These are phyloP conservation scores for Poteriospumella lacustris DNA, from an alignment of 108 stramenopile species.

Conservation along the genomic window DNA sequence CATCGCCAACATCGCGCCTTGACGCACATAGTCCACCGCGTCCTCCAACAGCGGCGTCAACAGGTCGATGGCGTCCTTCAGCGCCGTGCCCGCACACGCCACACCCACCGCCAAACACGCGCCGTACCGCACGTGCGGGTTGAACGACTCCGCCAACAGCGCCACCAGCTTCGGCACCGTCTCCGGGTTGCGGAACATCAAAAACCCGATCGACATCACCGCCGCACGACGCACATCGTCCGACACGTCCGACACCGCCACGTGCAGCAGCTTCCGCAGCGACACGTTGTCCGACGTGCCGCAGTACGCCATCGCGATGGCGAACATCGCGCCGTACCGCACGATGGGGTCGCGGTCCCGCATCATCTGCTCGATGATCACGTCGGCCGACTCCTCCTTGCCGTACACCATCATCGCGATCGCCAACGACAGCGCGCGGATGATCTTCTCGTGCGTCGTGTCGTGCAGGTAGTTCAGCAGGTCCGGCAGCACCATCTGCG, in stretches of 20 bases:
- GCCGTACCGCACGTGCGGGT: conserved; percentile 97
- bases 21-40: conserved; percentile 92
- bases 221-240: conserved; percentile 98
- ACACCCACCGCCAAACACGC: conserved; percentile 98
- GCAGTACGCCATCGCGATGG: conserved; percentile 90
- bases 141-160: conserved; percentile 93
- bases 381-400: conserved; percentile 93
- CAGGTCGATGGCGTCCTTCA: conserved; percentile 83
- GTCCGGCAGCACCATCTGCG: conserved; percentile 69
- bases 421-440: conserved; percentile 89
- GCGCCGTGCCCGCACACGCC: conserved; percentile 90
- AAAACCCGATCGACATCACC: conserved; percentile 90
- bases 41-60: conserved; percentile 98
- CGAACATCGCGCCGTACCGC: conserved; percentile 94
- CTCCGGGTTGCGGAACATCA: conserved; percentile 89
- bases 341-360: conserved; percentile 92
- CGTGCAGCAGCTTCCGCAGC: conserved; percentile 87
- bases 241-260: conserved; percentile 93
- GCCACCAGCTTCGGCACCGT: conserved; percentile 83
- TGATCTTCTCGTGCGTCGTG: conserved; percentile 97
- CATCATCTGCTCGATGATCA: conserved; percentile 82
- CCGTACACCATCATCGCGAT: conserved; percentile 83
- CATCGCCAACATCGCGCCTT: conserved; percentile 90
- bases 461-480: conserved; percentile 89
- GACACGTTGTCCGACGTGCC: conserved; percentile 94